phyloP scores from a whole-genome alignment of 2,329 filamentous ascomycete species.

The Fusarium sp. region DNA sequence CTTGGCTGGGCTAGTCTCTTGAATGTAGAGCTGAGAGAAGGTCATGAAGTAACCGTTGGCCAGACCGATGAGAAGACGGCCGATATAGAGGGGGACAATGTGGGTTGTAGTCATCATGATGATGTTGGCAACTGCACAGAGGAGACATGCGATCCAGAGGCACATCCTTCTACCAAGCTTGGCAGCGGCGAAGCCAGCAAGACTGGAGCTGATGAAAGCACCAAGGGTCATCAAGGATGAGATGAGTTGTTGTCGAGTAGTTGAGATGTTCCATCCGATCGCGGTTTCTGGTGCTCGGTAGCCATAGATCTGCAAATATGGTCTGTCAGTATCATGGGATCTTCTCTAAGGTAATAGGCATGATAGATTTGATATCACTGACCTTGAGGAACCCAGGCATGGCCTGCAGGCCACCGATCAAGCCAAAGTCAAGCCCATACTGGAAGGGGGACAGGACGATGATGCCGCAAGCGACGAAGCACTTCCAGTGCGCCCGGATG shows the following conservation, averaged over 20 bases:
- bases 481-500: conserved; percentile 38
- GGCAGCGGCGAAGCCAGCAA: conserved; percentile 31
- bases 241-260: conserved; percentile 37
- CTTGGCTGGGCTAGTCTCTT: conserved; percentile 38
- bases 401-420: conserved; percentile 37
- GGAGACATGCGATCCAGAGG: conserved; percentile 33
- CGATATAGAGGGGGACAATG: conserved; percentile 31
- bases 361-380: not conserved
- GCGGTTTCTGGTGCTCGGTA: conserved; percentile 35
- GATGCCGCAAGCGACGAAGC: conserved; percentile 35
- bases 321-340: not conserved
- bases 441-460: conserved; percentile 39
- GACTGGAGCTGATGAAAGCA: conserved; percentile 39
- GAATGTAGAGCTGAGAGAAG: conserved; percentile 38
- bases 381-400: conserved; percentile 41
- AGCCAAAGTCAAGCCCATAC: conserved; percentile 40
- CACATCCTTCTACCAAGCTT: conserved; percentile 34
- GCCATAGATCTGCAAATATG: conserved; percentile 26
- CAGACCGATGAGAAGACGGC: conserved; percentile 33
- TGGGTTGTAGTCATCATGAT: conserved; percentile 41
- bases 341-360: not conserved
- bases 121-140: conserved; percentile 35
- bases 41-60: conserved; percentile 43
- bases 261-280: conserved; percentile 41
- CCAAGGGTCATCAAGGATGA: conserved; percentile 41